Evolutionary conservation across 352 stramenopile genomes (phyloP), one percentile per base, ranked within the genome.

Genomic region (Phytophthora pseudosyringae): DNA sequence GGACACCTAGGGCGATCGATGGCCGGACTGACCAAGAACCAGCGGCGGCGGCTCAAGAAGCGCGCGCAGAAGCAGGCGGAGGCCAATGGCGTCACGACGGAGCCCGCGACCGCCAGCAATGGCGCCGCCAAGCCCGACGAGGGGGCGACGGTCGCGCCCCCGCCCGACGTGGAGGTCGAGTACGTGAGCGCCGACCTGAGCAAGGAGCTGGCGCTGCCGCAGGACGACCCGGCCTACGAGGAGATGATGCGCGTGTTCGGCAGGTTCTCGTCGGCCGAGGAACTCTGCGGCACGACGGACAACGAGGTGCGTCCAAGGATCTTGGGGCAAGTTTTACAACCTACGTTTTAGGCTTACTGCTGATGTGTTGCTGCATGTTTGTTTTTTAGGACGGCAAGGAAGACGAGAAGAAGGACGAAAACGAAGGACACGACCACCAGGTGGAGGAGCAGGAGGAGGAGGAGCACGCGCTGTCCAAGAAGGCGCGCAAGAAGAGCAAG

Each of bases 401-500:
- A 4, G 64, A 66, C 10, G 57, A 71, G n/a, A 68, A 69, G 28
- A 67, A 74, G 46, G 38, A 57, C 28, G 38, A 75, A 12, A 48
- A 66, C 33, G 59, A 67, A 16, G 62, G 40, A 43, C 54, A 59
- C 4, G 71, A 72, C 11, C 64, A 72, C 5, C 64, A 67, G 40
- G 39, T 45, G 8, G 71, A 82, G 12, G 49, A 75, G 6, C 57
- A 73, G 9, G 41, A 69, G 5, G 73, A 77, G 12, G 75, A 86
- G 35, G 67, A 88, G 47, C 74, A 76, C 48, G 38, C 63, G 25
- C 61, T 98, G 13, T 98, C 86, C 46, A 97, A 94, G 59, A 97
- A 98, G 55, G 93, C 98, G 70, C 81, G 93, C 52, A 98, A 98
- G 70, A 91, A 98, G 72, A 81, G 97, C 59, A 91, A 91, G 43